Conservation (phyloP, 805 yeast genomes). For the Candida methanosorbosa region DNA sequence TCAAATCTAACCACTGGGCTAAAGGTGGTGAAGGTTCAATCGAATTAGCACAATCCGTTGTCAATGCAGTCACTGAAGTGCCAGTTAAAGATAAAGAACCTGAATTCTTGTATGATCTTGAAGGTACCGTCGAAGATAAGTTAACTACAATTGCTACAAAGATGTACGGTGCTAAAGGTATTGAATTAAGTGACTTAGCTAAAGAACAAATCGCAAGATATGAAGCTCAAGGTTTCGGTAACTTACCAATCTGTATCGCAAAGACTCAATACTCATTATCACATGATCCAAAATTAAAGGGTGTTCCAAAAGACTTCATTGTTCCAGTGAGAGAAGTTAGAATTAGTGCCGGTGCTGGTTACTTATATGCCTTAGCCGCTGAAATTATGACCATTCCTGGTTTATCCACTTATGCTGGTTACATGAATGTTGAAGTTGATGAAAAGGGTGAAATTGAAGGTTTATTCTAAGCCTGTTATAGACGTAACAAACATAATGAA, state of each 20-base stretch:
- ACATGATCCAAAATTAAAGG: conserved; percentile 75
- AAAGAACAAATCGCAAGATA: conserved; percentile 58
- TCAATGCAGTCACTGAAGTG: conserved; percentile 44
- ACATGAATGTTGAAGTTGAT: conserved; percentile 77
- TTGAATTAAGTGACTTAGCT: conserved; percentile 64
- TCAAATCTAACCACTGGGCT: conserved; percentile 81
- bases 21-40: conserved; percentile 80
- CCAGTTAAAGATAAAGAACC: conserved; percentile 11
- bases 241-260: conserved; percentile 77
- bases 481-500: no score
- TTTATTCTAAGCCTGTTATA: conserved; percentile 51
- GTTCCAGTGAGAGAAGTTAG: conserved; percentile 78
- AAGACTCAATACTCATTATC: conserved; percentile 81
- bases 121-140: conserved; percentile 56
- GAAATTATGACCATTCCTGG: conserved; percentile 86
- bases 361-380: conserved; percentile 77
- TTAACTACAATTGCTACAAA: conserved; percentile 58
- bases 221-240: conserved; percentile 66
- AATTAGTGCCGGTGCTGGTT: conserved; percentile 84
- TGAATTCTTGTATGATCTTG: conserved; percentile 52
- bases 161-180: conserved; percentile 71
- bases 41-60: conserved; percentile 63
- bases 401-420: conserved; percentile 77
- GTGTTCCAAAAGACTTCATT: conserved; percentile 73
- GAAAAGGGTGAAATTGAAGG: conserved; percentile 80